phyloP scores from a whole-genome alignment of 2,329 filamentous ascomycete genomes.

The Aspergillus versicolor region DNA sequence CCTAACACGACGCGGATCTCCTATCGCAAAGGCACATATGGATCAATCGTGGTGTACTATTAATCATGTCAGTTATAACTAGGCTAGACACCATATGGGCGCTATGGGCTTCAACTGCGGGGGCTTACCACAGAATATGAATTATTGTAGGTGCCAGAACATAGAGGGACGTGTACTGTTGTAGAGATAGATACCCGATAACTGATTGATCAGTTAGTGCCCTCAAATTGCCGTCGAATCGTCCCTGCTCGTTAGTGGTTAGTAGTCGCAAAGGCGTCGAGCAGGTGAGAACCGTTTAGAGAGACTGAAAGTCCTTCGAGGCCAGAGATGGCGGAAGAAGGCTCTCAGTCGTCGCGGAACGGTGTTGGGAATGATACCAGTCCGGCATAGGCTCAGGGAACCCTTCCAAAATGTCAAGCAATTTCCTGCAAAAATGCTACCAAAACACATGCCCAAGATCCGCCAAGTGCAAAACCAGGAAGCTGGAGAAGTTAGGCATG shows the following conservation, averaged over 20 bases:
- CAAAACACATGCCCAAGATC: conserved; percentile 11
- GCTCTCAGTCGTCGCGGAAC: background rate
- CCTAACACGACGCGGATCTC: conserved; percentile 4
- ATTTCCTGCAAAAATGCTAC: conserved; percentile 15
- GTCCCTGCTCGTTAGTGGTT: background rate
- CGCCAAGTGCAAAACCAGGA: conserved; percentile 4
- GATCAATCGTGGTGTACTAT: background rate
- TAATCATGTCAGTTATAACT: background rate
- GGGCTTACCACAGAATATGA: background rate
- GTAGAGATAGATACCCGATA: too few relatives aligned
- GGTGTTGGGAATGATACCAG: conserved; percentile 8
- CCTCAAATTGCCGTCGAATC: background rate
- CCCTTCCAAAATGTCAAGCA: conserved; percentile 1
- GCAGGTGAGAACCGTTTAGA: background rate
- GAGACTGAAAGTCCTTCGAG: background rate
- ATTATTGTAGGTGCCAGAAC: background rate
- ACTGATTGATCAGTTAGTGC: too few relatives aligned
- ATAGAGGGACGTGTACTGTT: too few relatives aligned
- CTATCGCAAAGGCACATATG: conserved; percentile 18
- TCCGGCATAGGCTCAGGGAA: conserved; percentile 10
- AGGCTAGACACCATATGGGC: background rate
- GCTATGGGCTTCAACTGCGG: background rate
- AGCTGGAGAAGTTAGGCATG: conserved; percentile 11
- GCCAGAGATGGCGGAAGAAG: background rate
- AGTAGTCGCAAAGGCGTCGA: conserved; percentile 2